Percentiles rank a stretch among this genome's conserved stretches.
These are phyloP conservation scores for Aspergillus diversus DNA, from an alignment of 495 filamentous ascomycete species.

Conservation along the genomic window DNA sequence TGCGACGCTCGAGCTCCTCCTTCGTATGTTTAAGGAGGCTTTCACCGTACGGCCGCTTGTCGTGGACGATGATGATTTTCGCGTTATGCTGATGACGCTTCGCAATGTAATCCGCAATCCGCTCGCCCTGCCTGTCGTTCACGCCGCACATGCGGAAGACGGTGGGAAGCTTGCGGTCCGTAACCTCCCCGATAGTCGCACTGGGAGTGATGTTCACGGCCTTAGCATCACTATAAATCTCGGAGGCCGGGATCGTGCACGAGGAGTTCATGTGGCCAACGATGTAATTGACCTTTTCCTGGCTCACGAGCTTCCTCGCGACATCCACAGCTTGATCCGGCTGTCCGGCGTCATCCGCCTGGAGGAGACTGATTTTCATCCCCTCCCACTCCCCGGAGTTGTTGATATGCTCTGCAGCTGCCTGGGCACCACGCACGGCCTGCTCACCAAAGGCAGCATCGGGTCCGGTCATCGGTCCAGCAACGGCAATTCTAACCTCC, in stretches of 20 bases:
- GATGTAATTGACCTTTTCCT: constrained; percentile 1
- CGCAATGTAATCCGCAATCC: neutral
- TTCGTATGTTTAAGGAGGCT: neutral
- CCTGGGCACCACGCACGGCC: neutral
- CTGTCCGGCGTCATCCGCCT: neutral
- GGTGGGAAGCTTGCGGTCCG: neutral
- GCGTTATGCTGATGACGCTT: neutral
- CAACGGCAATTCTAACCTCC: neutral
- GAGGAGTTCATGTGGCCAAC: neutral
- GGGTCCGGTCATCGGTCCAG: neutral
- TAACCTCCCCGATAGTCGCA: neutral
- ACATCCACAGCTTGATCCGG: neutral
- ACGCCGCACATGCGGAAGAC: neutral
- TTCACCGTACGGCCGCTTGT: neutral
- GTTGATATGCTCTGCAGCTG: neutral
- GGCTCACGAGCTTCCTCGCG: neutral
- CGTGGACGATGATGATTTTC: neutral
- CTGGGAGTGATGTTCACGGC: neutral
- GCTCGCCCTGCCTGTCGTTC: neutral
- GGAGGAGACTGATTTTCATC: neutral
- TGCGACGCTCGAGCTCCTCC: neutral
- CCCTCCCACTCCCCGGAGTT: neutral
- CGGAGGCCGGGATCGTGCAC: neutral
- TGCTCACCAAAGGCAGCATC: neutral
- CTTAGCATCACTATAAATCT: neutral